Percentiles rank a stretch among this genome's conserved stretches.
phyloP scores from a whole-genome alignment of 495 filamentous ascomycete genomes.

The Penicillium alfredii region DNA sequence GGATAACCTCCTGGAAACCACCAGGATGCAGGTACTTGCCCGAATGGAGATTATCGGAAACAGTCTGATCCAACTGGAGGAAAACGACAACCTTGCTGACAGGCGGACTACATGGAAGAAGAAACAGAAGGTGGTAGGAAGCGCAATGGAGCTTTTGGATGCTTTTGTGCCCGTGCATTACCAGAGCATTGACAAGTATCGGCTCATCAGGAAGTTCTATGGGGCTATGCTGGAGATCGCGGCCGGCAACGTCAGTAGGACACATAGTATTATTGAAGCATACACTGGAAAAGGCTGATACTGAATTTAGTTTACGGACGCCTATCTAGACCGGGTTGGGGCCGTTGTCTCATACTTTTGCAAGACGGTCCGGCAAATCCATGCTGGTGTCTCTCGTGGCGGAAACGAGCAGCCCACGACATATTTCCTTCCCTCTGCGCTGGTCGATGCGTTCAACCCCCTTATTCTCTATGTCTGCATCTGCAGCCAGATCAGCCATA shows the following conservation, averaged over 20 bases:
- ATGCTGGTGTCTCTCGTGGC: background rate
- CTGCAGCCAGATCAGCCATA: background rate
- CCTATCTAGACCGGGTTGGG: slow-evolving; percentile 1
- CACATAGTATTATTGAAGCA: background rate
- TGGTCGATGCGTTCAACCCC: slow-evolving; percentile 4
- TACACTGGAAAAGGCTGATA: no score
- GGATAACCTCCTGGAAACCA: background rate
- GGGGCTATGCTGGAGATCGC: slow-evolving; percentile 2
- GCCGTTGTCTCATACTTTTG: background rate
- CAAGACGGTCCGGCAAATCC: slow-evolving; percentile 1
- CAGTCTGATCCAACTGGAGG: background rate
- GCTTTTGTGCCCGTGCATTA: slow-evolving; percentile 7
- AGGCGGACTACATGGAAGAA: background rate
- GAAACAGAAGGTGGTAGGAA: slow-evolving; percentile 2
- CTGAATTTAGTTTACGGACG: background rate
- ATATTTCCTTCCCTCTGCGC: slow-evolving; percentile 2
- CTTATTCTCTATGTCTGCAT: slow-evolving; percentile 3
- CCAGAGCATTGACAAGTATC: slow-evolving; percentile 2
- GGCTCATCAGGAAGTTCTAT: slow-evolving; percentile 9
- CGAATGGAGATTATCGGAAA: background rate
- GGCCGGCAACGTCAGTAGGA: background rate
- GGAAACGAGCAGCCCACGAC: background rate
- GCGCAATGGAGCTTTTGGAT: slow-evolving; percentile 5
- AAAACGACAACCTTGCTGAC: background rate
- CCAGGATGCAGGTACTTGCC: background rate